Evolutionary conservation across 495 filamentous ascomycete genomes (phyloP), one percentile per base, ranked within the genome.

Genomic region (Xylaria cubensis): DNA sequence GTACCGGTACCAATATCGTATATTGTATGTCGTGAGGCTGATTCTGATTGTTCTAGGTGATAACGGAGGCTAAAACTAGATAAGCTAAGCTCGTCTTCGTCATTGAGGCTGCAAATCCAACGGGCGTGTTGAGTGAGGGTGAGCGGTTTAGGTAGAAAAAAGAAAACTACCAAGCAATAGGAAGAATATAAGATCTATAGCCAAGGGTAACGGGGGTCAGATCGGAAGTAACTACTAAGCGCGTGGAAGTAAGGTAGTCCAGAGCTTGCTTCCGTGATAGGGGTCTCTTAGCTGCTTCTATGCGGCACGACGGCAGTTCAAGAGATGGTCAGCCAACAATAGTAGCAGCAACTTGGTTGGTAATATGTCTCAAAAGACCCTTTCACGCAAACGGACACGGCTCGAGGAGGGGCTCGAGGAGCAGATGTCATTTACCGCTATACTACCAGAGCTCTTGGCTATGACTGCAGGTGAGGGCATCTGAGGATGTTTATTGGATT

Each of bases 1-100:
- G 61, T 71, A 50, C 53, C 48, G 32, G 64, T 75, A 74, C 73
- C 55, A 72, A 72, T 73, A 71, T 65, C 74, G 69, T 74, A 61
- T 58, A 73, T 34, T 72, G 34, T 59, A 36, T 50, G 70, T 72
- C 56, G 72, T 51, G 67, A 59, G 72, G 66, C 67, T 65, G 69
- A 71, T 64, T 29, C 58, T 26, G 59, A 5, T 34, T 67, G 61
- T n/a, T 64, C 77, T 85, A 86, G 74, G 85, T 86, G 76, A 85
- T 75, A 77, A 86, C 80, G 63, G 85, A 84, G 73, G 75, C 85
- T 65, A 86, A 81, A 73, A 84, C 82, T 62, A 86, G 84, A 86
- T 86, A 84, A 85, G 83, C 76, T 75, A 80, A 80, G 81, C 78
- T 84, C 85, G 84, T 84, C 80, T 80, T 82, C 85, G 85, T 86